Base-by-base conservation (phyloP, 2,329 filamentous ascomycete species). In the Aspergillus aculeatus region DNA sequence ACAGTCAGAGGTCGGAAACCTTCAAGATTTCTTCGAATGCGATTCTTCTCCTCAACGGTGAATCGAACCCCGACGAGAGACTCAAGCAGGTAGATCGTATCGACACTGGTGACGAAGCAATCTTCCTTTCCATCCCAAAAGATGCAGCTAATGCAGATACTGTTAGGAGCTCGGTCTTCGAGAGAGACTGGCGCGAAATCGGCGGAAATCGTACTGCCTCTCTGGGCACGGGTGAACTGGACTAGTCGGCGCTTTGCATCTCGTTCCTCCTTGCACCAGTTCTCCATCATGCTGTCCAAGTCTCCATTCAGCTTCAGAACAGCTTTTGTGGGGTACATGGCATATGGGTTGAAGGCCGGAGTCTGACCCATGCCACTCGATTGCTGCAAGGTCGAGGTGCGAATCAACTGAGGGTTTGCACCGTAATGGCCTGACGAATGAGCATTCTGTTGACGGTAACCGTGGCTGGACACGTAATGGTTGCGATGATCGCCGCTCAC, bases 11-110 rank as follows among this genome's bases (percentile, higher is more conserved):
- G 95, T 38, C 91, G 88, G 80, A 96, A 98, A 0, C 93, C 93
- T 75, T 99, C 95, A 35, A 99, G 82, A 71, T 99, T 99, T 64
- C 95, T 88, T 31, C 95, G 89, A 69, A 99, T 98, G 55, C 95
- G 88, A 76, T 99, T 99, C 86, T 98, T 99, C 81, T 98, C 95
- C 74, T 98, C 94, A 4, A 98, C 93, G 0, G 90, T 94, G 78
- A 98, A 99, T 29, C 91, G 86, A 50, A 88, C 87, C 0, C 87
- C 91, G 7, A 98, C 91, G 6, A 99, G 83, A 66, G 94, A 90
- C 78, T 98, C 95, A 2, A 99, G 83, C n/a, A 99, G 83, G 69
- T 89, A 90, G 69, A 99, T 98, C 2, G 94, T 97, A 76, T 99
- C 95, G 19, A 99, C 95, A 55, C 93, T 97, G 2, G 95, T 98